A percentile compares a stretch with the other conserved stretches of the same genome.
Evolutionary conservation across 495 filamentous ascomycete genomes (phyloP).

Genomic region (Letharia lupina): DNA sequence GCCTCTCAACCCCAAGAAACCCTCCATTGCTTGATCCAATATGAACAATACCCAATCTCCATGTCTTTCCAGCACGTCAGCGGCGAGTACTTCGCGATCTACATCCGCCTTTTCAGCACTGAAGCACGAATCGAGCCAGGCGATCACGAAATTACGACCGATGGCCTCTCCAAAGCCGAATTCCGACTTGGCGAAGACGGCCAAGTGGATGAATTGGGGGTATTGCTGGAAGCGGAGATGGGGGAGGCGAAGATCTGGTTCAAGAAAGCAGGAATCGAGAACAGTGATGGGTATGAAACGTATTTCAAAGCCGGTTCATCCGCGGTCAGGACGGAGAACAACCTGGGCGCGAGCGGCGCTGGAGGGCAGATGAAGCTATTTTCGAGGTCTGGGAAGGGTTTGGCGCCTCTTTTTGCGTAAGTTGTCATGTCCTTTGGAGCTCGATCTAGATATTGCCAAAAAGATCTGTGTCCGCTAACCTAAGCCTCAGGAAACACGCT

Average conservation of each 20-base stretch:
- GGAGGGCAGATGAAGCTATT: background rate
- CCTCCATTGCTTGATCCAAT: conserved; percentile 11
- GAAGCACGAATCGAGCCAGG: conserved; percentile 22
- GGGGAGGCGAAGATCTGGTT: conserved; percentile 28
- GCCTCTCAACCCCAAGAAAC: conserved; percentile 21
- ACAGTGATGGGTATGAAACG: background rate
- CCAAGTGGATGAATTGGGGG: conserved; percentile 26
- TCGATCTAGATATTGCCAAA: background rate
- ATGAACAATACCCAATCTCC: conserved; percentile 9
- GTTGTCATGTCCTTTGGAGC: background rate
- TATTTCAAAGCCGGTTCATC: background rate
- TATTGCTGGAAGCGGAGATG: conserved; percentile 29
- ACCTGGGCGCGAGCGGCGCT: background rate
- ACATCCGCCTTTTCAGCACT: background rate
- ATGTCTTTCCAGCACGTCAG: conserved; percentile 23
- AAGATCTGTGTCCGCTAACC: background rate
- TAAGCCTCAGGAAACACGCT: background rate
- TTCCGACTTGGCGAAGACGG: conserved; percentile 37
- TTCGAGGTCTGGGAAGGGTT: background rate
- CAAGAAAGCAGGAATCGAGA: background rate
- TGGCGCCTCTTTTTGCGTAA: conserved; percentile 1
- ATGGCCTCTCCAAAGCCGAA: conserved; percentile 26
- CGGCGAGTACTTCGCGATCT: conserved; percentile 24
- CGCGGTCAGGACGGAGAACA: background rate
- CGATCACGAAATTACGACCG: conserved; percentile 21